phyloP scores from a whole-genome alignment of 495 filamentous ascomycete genomes.

The Talaromyces proteolyticus region DNA sequence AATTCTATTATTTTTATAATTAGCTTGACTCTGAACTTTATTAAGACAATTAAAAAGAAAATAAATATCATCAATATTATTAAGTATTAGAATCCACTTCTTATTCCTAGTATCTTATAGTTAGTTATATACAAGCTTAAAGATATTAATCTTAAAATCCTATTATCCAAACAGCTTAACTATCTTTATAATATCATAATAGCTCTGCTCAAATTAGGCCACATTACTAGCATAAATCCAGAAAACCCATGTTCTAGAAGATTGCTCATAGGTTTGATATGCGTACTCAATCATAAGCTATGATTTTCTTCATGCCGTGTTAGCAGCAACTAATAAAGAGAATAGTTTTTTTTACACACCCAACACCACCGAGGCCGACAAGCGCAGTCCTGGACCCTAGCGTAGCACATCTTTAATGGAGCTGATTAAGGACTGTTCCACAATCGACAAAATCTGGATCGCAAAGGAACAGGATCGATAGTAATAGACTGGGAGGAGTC shows the following conservation, averaged over 20 bases:
- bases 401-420: conserved; percentile 16
- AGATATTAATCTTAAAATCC: conserved; percentile 25
- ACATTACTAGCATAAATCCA: conserved; percentile 33
- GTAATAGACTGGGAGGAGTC: background rate
- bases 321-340: background rate
- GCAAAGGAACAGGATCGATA: conserved; percentile 13
- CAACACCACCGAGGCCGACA: conserved; percentile 27
- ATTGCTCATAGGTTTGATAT: conserved; percentile 15
- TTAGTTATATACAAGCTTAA: conserved; percentile 30
- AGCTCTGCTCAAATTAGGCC: conserved; percentile 28
- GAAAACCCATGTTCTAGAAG: conserved; percentile 25
- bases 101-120: conserved; percentile 12
- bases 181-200: conserved; percentile 26
- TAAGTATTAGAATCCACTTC: conserved; percentile 6
- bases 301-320: conserved; percentile 20
- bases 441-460: conserved; percentile 30
- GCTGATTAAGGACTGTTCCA: conserved; percentile 15
- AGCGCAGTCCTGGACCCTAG: conserved; percentile 17
- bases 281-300: conserved; percentile 35
- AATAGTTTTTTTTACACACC: conserved; percentile 9
- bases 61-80: conserved; percentile 16
- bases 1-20: conserved; percentile 1
- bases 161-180: conserved; percentile 26
- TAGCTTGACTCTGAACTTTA: background rate
- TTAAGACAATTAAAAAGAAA: background rate